phyloP scores from a whole-genome alignment of 2,329 filamentous ascomycete species.

The Coleophoma cylindrospora region DNA sequence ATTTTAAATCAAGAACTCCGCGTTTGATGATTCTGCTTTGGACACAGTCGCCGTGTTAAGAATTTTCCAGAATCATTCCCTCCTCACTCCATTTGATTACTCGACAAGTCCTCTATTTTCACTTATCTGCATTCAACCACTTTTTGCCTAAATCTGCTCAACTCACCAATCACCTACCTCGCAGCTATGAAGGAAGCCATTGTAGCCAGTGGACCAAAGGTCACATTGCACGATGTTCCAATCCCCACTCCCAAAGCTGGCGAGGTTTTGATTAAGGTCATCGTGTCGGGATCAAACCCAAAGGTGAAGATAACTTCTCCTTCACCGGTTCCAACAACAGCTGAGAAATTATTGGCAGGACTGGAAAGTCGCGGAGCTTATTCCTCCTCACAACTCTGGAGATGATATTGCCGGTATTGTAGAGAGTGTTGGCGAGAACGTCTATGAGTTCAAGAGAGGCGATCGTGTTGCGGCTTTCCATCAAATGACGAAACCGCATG shows the following conservation, averaged over 20 bases:
- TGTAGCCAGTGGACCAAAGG: slow-evolving; percentile 20
- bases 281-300: slow-evolving; percentile 24
- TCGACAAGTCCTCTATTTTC: no score
- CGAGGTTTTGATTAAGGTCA: slow-evolving; percentile 27
- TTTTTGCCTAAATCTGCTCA: no score
- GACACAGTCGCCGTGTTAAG: no score
- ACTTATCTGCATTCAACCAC: no score
- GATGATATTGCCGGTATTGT: slow-evolving; percentile 35
- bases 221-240: slow-evolving; percentile 21
- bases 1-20: no score
- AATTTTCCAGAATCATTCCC: no score
- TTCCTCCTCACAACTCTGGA: slow-evolving; percentile 20
- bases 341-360: slow-evolving; percentile 9
- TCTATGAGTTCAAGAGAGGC: slow-evolving; percentile 36
- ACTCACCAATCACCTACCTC: background rate
- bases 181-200: slow-evolving; percentile 25
- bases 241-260: slow-evolving; percentile 24
- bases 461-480: slow-evolving; percentile 45
- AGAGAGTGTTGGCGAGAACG: slow-evolving; percentile 40
- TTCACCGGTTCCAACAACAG: background rate
- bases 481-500: slow-evolving; percentile 43
- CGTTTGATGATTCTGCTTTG: no score
- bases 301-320: slow-evolving; percentile 5
- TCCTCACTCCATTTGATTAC: no score
- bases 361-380: slow-evolving; percentile 19